Evolutionary conservation across 192 early-diverging fungal genomes (phyloP), one percentile per base, ranked within the genome.

Genomic region (Phycomyces blakesleeanus): DNA sequence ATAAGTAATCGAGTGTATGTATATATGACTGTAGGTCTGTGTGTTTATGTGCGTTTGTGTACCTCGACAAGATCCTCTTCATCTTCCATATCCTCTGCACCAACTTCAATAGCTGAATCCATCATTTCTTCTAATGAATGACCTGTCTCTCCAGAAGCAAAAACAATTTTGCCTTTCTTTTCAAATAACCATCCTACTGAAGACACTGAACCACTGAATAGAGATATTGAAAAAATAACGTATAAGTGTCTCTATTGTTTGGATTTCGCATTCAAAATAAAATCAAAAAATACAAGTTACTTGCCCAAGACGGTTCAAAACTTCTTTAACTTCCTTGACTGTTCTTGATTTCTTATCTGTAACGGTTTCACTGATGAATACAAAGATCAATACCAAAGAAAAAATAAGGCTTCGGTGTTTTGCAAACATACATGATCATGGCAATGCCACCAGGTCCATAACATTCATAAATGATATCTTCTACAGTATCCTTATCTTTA

Each of bases 181-280:
- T 81, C 71, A 77, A 93, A 93, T 62, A 90, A 71, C 72, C 85
- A 93, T 54, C 69, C 68, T 1, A 93, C 85, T 0, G 80, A 69
- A 22, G 84, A 74, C 57, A 90, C 66, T 6, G 81, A 75, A 8
- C 87, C 88, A 24, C 81, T 89, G 67, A 12, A 66, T 42, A 27
- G 4, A 52, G 44, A 47, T n/a, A 16, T 20, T 41, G 39, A 55
- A 22, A 39, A 42, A 65, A 7, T 27, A 18, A 51, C 18, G n/a
- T n/a, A n/a, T n/a, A n/a, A n/a, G n/a, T n/a, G n/a, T n/a, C n/a
- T n/a, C n/a, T n/a, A n/a, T n/a, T n/a, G n/a, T n/a, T n/a, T n/a
- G n/a, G n/a, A n/a, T 24, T n/a, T n/a, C 9, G 21, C 5, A 18
- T 14, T 22, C 18, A 38, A 29, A 51, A 22, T 0, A 21, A 41